Evolutionary conservation across 2,329 filamentous ascomycete genomes (phyloP).

Genomic region (Pseudocercospora eumusae): DNA sequence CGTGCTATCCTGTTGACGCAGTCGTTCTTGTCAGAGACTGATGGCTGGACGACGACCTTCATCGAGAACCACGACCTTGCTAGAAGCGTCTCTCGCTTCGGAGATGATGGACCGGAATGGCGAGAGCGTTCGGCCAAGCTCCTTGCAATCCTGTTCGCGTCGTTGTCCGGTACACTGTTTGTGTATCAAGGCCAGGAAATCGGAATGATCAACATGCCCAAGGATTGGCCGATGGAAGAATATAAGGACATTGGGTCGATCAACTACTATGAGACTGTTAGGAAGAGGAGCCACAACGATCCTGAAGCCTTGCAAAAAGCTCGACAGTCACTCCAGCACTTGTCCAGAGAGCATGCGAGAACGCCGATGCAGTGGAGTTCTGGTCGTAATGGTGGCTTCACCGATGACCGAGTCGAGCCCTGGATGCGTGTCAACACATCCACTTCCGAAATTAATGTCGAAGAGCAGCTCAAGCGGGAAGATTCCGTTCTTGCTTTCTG

Average conservation of each 20-base stretch:
- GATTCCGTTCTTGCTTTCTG: slow-evolving; percentile 62
- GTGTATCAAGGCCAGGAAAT: slow-evolving; percentile 68
- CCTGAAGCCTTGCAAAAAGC: slow-evolving; percentile 6
- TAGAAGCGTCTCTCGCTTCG: slow-evolving; percentile 59
- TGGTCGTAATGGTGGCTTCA: slow-evolving; percentile 62
- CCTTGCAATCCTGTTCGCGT: slow-evolving; percentile 40
- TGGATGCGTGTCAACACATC: slow-evolving; percentile 22
- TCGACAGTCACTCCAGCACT: slow-evolving; percentile 3
- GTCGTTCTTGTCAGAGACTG: slow-evolving; percentile 42
- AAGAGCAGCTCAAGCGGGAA: slow-evolving; percentile 49
- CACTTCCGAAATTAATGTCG: slow-evolving; percentile 17
- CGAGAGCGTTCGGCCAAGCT: slow-evolving; percentile 58
- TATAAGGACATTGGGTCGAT: slow-evolving; percentile 52
- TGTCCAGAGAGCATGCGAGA: slow-evolving; percentile 50
- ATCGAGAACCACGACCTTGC: slow-evolving; percentile 67
- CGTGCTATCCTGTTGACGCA: slow-evolving; percentile 6
- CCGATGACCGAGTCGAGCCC: slow-evolving; percentile 31
- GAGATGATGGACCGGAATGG: slow-evolving; percentile 50
- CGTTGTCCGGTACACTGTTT: slow-evolving; percentile 53
- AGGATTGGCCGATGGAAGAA: slow-evolving; percentile 33
- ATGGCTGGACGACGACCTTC: slow-evolving; percentile 65
- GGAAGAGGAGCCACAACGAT: slow-evolving; percentile 41
- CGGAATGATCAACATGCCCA: slow-evolving; percentile 55
- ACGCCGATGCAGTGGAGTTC: slow-evolving; percentile 67
- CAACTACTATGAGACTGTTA: slow-evolving; percentile 52